A percentile compares a stretch with the other conserved stretches of the same genome.
phyloP scores from a whole-genome alignment of 2,329 filamentous ascomycete species.

The Hypoxylon sp. region DNA sequence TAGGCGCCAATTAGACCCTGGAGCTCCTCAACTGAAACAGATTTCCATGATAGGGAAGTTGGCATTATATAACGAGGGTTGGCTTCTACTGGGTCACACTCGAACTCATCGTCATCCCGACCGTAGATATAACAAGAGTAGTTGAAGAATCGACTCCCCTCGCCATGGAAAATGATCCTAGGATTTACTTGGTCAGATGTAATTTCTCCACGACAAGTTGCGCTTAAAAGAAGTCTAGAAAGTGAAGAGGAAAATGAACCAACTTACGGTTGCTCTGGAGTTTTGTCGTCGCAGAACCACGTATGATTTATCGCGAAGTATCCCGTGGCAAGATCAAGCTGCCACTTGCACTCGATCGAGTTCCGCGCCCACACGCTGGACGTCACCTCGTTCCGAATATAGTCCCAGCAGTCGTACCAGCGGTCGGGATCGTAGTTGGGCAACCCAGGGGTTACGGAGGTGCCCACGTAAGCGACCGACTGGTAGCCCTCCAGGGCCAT shows the following conservation, averaged over 20 bases:
- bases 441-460: slow-evolving; percentile 17
- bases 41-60: too few relatives aligned
- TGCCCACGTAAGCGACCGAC: slow-evolving; percentile 2
- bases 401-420: slow-evolving; percentile 31
- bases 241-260: not conserved
- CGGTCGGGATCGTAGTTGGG: slow-evolving; percentile 21
- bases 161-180: slow-evolving; percentile 27
- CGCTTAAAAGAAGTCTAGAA: slow-evolving; percentile 5
- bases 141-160: slow-evolving; percentile 24
- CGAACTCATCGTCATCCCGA: slow-evolving; percentile 11
- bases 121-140: slow-evolving; percentile 25
- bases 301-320: slow-evolving; percentile 33
- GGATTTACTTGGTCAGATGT: too few relatives aligned
- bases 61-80: too few relatives aligned
- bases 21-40: too few relatives aligned
- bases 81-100: slow-evolving; percentile 14
- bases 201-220: too few relatives aligned
- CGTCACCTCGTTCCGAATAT: not conserved
- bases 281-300: slow-evolving; percentile 33
- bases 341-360: slow-evolving; percentile 28
- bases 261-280: slow-evolving; percentile 29
- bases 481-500: slow-evolving; percentile 21
- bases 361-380: slow-evolving; percentile 18
- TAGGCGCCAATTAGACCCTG: too few relatives aligned
- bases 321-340: slow-evolving; percentile 32